Evolutionary conservation across 768 basidiomycete genomes (phyloP).

Genomic region (Calocybe cyanea): DNA sequence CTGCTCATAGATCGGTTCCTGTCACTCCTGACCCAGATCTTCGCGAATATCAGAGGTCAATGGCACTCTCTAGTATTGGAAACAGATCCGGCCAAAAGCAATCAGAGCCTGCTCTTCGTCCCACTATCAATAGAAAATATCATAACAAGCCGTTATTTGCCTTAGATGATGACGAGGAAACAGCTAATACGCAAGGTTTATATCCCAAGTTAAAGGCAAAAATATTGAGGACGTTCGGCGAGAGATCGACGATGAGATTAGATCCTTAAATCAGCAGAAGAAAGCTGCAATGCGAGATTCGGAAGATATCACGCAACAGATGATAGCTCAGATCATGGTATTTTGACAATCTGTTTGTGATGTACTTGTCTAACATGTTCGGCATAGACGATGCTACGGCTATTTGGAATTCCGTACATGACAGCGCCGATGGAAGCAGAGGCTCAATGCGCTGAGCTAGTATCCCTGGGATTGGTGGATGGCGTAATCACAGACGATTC

Average conservation of each 20-base stretch:
- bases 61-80: constrained; percentile 59
- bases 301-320: constrained; percentile 93
- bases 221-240: constrained; percentile 75
- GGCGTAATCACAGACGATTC: constrained; percentile 99
- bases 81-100: constrained; percentile 36
- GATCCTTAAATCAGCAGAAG: constrained; percentile 71
- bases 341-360: no score
- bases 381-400: constrained; percentile 80
- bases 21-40: constrained; percentile 54
- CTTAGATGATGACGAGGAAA: constrained; percentile 86
- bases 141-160: constrained; percentile 51
- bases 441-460: constrained; percentile 94
- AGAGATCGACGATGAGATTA: constrained; percentile 93
- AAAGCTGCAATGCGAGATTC: constrained; percentile 91
- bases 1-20: constrained; percentile 30
- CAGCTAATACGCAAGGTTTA: constrained; percentile 92
- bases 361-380: no score
- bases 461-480: constrained; percentile 82
- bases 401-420: constrained; percentile 97
- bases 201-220: constrained; percentile 87
- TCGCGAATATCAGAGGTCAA: constrained; percentile 54
- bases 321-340: constrained; percentile 86
- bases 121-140: constrained; percentile 30
- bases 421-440: constrained; percentile 99
- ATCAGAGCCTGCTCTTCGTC: constrained; percentile 27